Base-by-base conservation (phyloP, 495 filamentous ascomycete genomes). In the Haplographium delicatum region DNA sequence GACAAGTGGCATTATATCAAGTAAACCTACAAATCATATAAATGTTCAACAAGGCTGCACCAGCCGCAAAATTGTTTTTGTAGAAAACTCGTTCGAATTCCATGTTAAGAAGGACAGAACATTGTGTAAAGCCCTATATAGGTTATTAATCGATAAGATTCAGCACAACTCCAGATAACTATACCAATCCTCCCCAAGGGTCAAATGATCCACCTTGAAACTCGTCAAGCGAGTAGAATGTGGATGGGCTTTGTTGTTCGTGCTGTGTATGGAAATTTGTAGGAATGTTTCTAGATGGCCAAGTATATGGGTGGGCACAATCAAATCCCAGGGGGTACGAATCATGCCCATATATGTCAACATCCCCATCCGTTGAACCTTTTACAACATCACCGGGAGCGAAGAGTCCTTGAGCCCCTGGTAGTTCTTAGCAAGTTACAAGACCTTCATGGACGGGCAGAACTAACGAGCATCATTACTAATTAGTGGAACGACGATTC, bases 341-440 rank as follows among this genome's bases (percentile, higher is more conserved):
- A 59, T 90, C 85, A 59, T 86, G 80, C 1, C 86, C 85, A 55
- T 91, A 91, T 30, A 91, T 88, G 62, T 91, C 84, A 11, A 85
- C 82, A 34, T 76, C 74, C 0, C 82, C 84, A 13, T 64, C 56
- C 1, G 80, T 79, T 3, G 75, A 80, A 1, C 81, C 83, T 11
- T 86, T 83, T n/a, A 75, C 79, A 56, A 85, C 81, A 55, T 82
- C 68, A 2, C 84, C 86, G 5, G 58, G 58, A 3, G 58, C 58
- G 37, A 61, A 61, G 7, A 48, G 9, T 5, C 58, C 58, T 42
- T 73, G 56, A 38, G 50, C 15, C 18, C 25, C 58, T 57, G 8
- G 22, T n/a, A n/a, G n/a, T n/a, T n/a, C n/a, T n/a, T n/a, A n/a
- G n/a, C n/a, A n/a, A n/a, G n/a, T n/a, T n/a, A n/a, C n/a, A 27